phyloP scores from a whole-genome alignment of 768 basidiomycete genomes.

The Boletus sp. region DNA sequence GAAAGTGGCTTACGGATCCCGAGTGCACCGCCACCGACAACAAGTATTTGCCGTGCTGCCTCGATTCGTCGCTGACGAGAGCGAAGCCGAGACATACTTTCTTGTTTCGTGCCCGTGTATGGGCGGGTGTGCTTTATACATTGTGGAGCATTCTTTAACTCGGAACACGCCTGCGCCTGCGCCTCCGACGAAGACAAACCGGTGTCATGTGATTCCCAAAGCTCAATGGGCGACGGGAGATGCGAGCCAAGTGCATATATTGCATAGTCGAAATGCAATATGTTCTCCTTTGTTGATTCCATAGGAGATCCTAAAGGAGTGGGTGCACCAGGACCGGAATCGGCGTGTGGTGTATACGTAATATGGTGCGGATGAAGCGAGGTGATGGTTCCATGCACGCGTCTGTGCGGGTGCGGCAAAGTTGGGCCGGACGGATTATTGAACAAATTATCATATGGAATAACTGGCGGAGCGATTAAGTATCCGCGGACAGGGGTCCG shows the following conservation, averaged over 20 bases:
- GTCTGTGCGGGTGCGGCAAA: constrained; percentile 23
- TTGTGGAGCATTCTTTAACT: neutral
- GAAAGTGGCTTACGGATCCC: constrained; percentile 55
- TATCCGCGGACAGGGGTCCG: too few relatives aligned
- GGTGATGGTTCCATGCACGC: constrained; percentile 45
- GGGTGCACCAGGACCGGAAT: neutral
- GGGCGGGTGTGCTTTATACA: neutral
- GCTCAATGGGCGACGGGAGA: constrained; percentile 50
- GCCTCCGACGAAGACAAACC: neutral
- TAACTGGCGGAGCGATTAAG: constrained; percentile 33
- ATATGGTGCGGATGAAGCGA: constrained; percentile 39
- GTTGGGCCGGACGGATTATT: constrained; percentile 14
- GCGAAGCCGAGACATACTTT: constrained; percentile 49
- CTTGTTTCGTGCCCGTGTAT: constrained; percentile 45
- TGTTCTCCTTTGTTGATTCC: constrained; percentile 4
- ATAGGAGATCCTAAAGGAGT: neutral
- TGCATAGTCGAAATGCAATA: constrained; percentile 51
- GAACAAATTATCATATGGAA: constrained; percentile 54
- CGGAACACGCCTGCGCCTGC: neutral
- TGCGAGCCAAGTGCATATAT: constrained; percentile 62
- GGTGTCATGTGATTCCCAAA: constrained; percentile 39
- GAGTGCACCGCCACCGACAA: constrained; percentile 71
- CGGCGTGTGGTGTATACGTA: constrained; percentile 20
- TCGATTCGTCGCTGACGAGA: constrained; percentile 48
- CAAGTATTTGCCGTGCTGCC: constrained; percentile 48